Evolutionary conservation across 177 flowering plant species (phyloP).

Genomic region (Vitis hybrid): DNA sequence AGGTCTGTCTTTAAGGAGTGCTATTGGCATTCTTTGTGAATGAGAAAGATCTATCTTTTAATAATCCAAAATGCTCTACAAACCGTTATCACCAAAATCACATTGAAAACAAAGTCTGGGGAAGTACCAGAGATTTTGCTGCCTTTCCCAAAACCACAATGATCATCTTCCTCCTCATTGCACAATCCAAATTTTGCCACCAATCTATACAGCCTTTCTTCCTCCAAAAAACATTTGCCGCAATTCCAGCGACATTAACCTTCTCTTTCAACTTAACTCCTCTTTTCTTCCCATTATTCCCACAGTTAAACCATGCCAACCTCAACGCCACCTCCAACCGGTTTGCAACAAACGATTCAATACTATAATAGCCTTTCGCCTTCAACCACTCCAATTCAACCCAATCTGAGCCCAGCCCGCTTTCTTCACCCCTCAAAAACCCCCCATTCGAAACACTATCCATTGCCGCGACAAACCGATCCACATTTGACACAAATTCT

Average conservation of each 20-base stretch:
- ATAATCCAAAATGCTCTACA: no score
- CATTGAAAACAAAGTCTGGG: constrained; percentile 8
- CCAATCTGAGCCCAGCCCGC: constrained; percentile 58
- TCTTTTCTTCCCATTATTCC: constrained; percentile 48
- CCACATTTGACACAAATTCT: constrained; percentile 61
- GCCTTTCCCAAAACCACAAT: constrained; percentile 45
- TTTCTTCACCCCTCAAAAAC: constrained; percentile 70
- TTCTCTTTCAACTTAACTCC: constrained; percentile 73
- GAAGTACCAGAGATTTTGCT: constrained; percentile 69
- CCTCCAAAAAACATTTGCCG: constrained; percentile 85
- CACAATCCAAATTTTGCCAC: constrained; percentile 72
- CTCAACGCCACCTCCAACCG: constrained; percentile 76
- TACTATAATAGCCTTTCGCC: constrained; percentile 74
- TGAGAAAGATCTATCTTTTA: no score
- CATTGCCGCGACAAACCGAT: constrained; percentile 62
- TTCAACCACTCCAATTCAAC: constrained; percentile 83
- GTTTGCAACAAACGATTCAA: constrained; percentile 79
- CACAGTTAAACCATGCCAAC: constrained; percentile 69
- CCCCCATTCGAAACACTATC: constrained; percentile 63
- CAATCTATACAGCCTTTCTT: constrained; percentile 86
- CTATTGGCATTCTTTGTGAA: no score
- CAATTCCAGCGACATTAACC: constrained; percentile 44
- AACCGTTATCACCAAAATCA: neutral
- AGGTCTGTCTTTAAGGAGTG: no score
- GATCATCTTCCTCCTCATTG: constrained; percentile 43